These are phyloP conservation scores for Melaleuca alternifolia DNA, from an alignment of 345 rosid species.

Conservation along the genomic window DNA sequence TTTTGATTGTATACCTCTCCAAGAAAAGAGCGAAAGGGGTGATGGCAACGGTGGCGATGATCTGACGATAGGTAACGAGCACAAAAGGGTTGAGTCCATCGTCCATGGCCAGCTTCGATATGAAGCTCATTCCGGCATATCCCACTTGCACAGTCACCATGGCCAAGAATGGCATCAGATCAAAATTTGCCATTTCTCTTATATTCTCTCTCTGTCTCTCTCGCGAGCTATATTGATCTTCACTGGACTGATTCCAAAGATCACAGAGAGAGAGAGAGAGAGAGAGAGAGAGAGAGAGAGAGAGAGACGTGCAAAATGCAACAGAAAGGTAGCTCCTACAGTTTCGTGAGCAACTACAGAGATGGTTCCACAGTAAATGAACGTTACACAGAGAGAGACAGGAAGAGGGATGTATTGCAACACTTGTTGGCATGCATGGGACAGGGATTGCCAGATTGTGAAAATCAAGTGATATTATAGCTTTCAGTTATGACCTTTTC, in stretches of 20 bases:
- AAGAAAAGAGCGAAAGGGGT: slow-evolving; percentile 58
- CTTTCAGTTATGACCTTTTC: background rate
- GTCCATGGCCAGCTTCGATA: slow-evolving; percentile 85
- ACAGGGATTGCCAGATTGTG: background rate
- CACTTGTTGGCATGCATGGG: slow-evolving; percentile 1
- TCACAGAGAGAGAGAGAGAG: background rate
- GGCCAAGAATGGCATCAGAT: slow-evolving; percentile 51
- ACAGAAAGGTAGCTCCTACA: background rate
- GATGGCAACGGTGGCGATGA: slow-evolving; percentile 64
- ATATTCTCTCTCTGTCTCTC: background rate
- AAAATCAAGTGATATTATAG: background rate
- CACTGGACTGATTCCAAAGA: background rate
- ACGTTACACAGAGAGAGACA: background rate
- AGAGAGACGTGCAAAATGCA: background rate
- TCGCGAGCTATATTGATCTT: background rate
- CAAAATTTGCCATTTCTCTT: background rate
- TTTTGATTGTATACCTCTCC: slow-evolving; percentile 38
- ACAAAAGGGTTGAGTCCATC: slow-evolving; percentile 76
- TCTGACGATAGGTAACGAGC: slow-evolving; percentile 70
- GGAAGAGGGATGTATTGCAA: background rate
- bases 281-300: background rate
- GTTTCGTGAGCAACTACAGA: background rate
- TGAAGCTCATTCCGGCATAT: slow-evolving; percentile 79
- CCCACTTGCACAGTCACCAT: slow-evolving; percentile 74
- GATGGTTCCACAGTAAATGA: background rate